Evolutionary conservation across 2,329 filamentous ascomycete genomes (phyloP).

Genomic region (Pestalotiopsis sp.): DNA sequence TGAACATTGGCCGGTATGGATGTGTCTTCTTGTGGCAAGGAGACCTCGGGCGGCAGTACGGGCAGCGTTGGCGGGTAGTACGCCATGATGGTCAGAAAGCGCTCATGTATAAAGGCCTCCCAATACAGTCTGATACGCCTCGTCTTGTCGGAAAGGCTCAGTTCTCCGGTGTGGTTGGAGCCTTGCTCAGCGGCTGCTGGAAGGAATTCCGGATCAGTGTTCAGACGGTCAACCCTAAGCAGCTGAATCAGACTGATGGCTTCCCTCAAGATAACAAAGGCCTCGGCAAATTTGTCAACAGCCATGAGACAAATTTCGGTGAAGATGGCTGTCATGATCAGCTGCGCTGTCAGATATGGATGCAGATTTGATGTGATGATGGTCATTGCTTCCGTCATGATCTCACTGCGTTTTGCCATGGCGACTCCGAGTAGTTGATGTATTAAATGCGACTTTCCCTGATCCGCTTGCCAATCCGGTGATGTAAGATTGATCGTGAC

Average conservation of each 20-base stretch:
- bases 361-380: not conserved
- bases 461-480: constrained; percentile 1
- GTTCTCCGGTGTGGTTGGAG: not conserved
- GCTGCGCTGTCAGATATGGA: not conserved
- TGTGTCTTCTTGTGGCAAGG: not conserved
- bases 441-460: not conserved
- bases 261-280: constrained; percentile 1
- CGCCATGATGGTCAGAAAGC: constrained; percentile 1
- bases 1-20: not conserved
- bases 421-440: constrained; percentile 1
- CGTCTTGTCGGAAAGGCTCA: not conserved
- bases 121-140: constrained; percentile 3
- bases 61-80: not conserved
- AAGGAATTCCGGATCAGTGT: not conserved
- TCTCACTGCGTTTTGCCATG: not conserved
- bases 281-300: constrained; percentile 6
- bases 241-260: not conserved
- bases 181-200: not conserved
- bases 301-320: constrained; percentile 4
- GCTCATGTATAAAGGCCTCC: constrained; percentile 6
- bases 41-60: not conserved
- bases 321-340: constrained; percentile 6
- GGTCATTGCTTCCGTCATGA: not conserved
- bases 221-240: not conserved
- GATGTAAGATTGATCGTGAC: constrained; percentile 1